Conservation (phyloP, 2,329 filamentous ascomycete genomes). For the Rutstroemia sp. region DNA sequence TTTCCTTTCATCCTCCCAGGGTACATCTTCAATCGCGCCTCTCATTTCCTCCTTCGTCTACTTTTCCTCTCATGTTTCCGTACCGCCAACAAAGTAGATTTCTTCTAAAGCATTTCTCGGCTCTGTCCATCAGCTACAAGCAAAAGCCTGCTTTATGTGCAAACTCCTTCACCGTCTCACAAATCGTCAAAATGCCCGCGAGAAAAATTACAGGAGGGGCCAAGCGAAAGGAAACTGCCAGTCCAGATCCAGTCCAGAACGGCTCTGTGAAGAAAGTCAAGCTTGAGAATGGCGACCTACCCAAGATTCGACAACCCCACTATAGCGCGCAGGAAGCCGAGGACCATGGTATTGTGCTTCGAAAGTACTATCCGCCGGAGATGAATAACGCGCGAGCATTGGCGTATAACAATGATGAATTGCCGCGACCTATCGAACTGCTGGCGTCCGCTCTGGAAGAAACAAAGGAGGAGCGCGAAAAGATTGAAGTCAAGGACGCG, state of each 20-base stretch:
- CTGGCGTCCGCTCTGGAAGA: slow-evolving; percentile 54
- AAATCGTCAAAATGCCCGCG: not conserved
- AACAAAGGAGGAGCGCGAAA: slow-evolving; percentile 47
- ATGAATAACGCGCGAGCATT: slow-evolving; percentile 75
- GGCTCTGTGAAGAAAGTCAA: slow-evolving; percentile 20
- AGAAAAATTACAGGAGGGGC: slow-evolving; percentile 2
- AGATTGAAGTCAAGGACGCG: slow-evolving; percentile 47
- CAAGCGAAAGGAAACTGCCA: slow-evolving; percentile 22
- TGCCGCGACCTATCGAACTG: slow-evolving; percentile 66
- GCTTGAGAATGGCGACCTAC: slow-evolving; percentile 7
- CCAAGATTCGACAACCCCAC: slow-evolving; percentile 22
- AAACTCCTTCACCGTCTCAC: no score
- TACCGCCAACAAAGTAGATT: no score
- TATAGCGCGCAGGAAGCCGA: slow-evolving; percentile 33
- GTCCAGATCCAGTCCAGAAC: slow-evolving; percentile 9
- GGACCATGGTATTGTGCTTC: slow-evolving; percentile 56
- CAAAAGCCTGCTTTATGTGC: no score
- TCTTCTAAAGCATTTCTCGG: no score
- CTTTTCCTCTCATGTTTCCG: no score
- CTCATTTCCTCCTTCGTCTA: no score
- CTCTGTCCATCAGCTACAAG: no score
- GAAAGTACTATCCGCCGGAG: slow-evolving; percentile 75
- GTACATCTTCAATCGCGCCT: no score
- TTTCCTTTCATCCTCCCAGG: no score
- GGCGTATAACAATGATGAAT: slow-evolving; percentile 62